A percentile compares a stretch with the other conserved stretches of the same genome.
phyloP scores from a whole-genome alignment of 495 filamentous ascomycete species.

The Penicillium roqueforti region DNA sequence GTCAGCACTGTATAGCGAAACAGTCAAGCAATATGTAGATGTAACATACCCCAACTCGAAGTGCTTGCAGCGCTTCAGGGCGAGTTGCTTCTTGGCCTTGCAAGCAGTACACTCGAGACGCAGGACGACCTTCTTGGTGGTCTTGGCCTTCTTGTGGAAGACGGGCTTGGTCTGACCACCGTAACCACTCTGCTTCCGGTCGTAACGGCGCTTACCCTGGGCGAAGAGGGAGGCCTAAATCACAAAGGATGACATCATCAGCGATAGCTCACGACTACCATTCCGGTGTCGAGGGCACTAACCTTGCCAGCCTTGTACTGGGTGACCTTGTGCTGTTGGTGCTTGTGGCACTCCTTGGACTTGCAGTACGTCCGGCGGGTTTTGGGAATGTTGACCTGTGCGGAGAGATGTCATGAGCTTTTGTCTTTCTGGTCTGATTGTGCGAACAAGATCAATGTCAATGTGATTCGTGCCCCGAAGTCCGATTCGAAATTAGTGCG shows the following conservation, averaged over 20 bases:
- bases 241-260: slow-evolving; percentile 21
- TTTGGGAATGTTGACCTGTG: slow-evolving; percentile 83
- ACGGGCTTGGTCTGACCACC: slow-evolving; percentile 99
- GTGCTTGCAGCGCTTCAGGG: slow-evolving; percentile 99
- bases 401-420: slow-evolving; percentile 28
- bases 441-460: slow-evolving; percentile 5
- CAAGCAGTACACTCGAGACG: slow-evolving; percentile 92
- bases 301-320: slow-evolving; percentile 97
- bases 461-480: slow-evolving; percentile 5
- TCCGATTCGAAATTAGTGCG: slow-evolving; percentile 14
- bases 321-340: slow-evolving; percentile 90
- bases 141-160: slow-evolving; percentile 99
- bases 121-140: slow-evolving; percentile 99
- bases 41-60: slow-evolving; percentile 92
- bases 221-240: slow-evolving; percentile 82
- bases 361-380: slow-evolving; percentile 94
- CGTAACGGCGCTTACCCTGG: slow-evolving; percentile 99
- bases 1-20: slow-evolving; percentile 19
- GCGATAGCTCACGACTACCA: slow-evolving; percentile 11
- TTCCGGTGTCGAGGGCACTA: slow-evolving; percentile 3
- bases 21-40: not conserved
- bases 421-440: slow-evolving; percentile 11
- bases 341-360: slow-evolving; percentile 89
- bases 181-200: slow-evolving; percentile 98
- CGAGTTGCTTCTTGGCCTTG: slow-evolving; percentile 98